phyloP scores from a whole-genome alignment of 2,329 filamentous ascomycete species.

The Coniochaeta sp. region DNA sequence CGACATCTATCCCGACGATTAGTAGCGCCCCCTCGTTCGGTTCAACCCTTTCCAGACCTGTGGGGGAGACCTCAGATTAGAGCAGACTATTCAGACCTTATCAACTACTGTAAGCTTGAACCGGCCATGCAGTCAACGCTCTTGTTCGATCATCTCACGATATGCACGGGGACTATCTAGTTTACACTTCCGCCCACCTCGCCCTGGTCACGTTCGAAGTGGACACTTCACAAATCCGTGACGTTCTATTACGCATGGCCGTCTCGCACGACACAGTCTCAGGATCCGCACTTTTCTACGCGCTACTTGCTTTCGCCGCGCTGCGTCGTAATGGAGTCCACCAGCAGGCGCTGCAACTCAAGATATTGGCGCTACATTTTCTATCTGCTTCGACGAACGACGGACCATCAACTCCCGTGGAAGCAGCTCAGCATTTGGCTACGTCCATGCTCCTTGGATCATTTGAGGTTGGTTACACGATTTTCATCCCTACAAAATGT shows the following conservation, averaged over 20 bases:
- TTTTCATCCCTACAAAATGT: not conserved
- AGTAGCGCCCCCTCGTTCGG: not conserved
- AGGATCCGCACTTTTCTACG: conserved; percentile 12
- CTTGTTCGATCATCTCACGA: not conserved
- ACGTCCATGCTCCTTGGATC: conserved; percentile 21
- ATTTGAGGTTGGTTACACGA: conserved; percentile 16
- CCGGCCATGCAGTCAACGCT: not conserved
- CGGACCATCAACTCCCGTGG: conserved; percentile 5
- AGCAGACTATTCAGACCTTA: not conserved
- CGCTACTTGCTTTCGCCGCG: conserved; percentile 19
- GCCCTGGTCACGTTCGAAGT: conserved; percentile 13
- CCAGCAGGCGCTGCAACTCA: conserved; percentile 15
- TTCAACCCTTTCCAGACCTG: not conserved
- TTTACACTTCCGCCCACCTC: conserved; percentile 12
- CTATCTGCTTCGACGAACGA: conserved; percentile 14
- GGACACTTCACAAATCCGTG: conserved; percentile 10
- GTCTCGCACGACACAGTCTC: conserved; percentile 11
- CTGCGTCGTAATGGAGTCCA: conserved; percentile 15
- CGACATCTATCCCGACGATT: conserved; percentile 1
- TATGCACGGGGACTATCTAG: conserved; percentile 6
- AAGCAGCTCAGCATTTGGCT: conserved; percentile 19
- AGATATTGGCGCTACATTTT: conserved; percentile 14
- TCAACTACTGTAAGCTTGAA: not conserved
- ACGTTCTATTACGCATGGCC: conserved; percentile 17
- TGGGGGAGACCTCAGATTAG: not conserved